Evolutionary conservation across 352 stramenopile species (phyloP).

Genomic region (Pythium monospermum): DNA sequence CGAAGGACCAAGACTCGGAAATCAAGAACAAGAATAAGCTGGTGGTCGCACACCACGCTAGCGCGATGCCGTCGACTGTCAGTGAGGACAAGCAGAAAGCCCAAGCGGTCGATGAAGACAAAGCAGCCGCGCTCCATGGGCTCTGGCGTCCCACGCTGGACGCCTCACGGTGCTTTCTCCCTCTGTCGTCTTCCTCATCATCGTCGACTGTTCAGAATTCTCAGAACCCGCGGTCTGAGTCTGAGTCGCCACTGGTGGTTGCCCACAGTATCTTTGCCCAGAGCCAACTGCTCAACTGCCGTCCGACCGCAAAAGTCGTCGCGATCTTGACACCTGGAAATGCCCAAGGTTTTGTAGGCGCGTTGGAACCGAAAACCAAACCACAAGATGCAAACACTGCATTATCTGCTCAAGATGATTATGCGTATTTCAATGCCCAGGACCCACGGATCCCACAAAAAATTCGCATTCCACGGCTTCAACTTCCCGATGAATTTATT

Average conservation of each 20-base stretch:
- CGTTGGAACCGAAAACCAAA: constrained; percentile 49
- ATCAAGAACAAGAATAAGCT: constrained; percentile 4
- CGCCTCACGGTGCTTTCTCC: constrained; percentile 14
- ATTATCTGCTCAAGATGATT: constrained; percentile 47
- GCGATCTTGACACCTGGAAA: constrained; percentile 61
- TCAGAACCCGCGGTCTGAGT: too few relatives aligned
- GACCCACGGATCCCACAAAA: constrained; percentile 55
- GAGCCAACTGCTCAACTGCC: constrained; percentile 13
- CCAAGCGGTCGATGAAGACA: too few relatives aligned
- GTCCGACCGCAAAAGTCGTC: constrained; percentile 66
- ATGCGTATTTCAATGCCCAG: constrained; percentile 68
- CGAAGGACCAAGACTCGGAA: constrained; percentile 19
- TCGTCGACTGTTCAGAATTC: too few relatives aligned
- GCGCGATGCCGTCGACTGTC: too few relatives aligned
- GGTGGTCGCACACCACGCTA: too few relatives aligned
- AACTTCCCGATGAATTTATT: constrained; percentile 70
- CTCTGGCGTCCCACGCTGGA: constrained; percentile 20
- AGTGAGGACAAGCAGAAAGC: too few relatives aligned
- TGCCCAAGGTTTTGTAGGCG: constrained; percentile 53
- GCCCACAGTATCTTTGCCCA: constrained; percentile 2
- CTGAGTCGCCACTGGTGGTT: background rate
- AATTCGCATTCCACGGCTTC: constrained; percentile 65
- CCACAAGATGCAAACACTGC: constrained; percentile 24
- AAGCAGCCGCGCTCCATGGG: constrained; percentile 5
- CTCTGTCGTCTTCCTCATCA: background rate